phyloP scores from a whole-genome alignment of 768 basidiomycete species.

The Cyathus striatus region DNA sequence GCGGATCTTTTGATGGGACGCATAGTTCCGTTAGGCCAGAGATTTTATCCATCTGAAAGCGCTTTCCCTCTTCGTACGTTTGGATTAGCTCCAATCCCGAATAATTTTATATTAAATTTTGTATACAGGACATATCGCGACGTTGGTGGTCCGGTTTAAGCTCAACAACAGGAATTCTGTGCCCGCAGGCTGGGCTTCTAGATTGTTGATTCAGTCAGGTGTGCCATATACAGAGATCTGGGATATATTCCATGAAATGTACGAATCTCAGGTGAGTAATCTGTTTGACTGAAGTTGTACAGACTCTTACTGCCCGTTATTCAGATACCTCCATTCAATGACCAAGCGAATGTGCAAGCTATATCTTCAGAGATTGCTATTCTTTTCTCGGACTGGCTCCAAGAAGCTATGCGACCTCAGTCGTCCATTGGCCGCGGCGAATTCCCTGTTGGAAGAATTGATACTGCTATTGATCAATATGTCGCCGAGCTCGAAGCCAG shows the following conservation, averaged over 20 bases:
- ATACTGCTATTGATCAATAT: constrained; percentile 70
- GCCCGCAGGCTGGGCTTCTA: constrained; percentile 78
- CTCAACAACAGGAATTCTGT: constrained; percentile 53
- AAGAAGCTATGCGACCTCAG: constrained; percentile 70
- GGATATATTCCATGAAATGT: constrained; percentile 82
- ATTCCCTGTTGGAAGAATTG: constrained; percentile 76
- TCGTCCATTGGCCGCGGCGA: constrained; percentile 57
- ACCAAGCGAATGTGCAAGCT: constrained; percentile 72
- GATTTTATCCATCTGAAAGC: constrained; percentile 88
- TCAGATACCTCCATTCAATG: constrained; percentile 81
- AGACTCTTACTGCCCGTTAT: constrained; percentile 1
- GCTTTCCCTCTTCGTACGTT: constrained; percentile 83
- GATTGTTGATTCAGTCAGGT: constrained; percentile 73
- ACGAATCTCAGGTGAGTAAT: constrained; percentile 74
- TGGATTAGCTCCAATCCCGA: constrained; percentile 3
- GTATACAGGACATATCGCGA: constrained; percentile 66
- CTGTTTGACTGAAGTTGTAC: neutral
- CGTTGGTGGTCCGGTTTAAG: constrained; percentile 70
- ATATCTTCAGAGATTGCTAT: constrained; percentile 80
- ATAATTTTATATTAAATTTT: neutral
- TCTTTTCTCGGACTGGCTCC: constrained; percentile 76
- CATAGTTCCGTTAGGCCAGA: constrained; percentile 69
- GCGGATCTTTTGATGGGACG: constrained; percentile 62
- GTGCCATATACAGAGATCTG: constrained; percentile 81
- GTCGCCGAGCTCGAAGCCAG: constrained; percentile 61